phyloP scores from a whole-genome alignment of 2,329 filamentous ascomycete species.

The Thyridium curvatum region DNA sequence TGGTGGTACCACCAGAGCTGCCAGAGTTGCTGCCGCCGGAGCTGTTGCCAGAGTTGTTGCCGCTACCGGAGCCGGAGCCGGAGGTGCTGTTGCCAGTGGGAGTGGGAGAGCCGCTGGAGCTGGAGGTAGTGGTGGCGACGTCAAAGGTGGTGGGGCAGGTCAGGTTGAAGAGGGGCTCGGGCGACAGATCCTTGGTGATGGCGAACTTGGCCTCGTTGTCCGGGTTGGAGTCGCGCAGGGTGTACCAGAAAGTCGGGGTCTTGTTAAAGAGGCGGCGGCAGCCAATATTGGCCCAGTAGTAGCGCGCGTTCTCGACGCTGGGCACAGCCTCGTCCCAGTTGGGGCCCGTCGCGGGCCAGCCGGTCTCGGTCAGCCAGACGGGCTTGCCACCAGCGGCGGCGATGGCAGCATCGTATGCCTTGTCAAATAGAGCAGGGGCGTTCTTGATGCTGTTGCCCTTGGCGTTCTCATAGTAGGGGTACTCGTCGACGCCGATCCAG shows the following conservation, averaged over 20 bases:
- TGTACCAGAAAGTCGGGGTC: conserved; percentile 56
- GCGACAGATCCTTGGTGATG: conserved; percentile 47
- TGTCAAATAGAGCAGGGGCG: conserved; percentile 47
- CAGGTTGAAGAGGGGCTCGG: conserved; percentile 45
- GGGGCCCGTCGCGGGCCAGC: conserved; percentile 54
- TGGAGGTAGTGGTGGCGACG: conserved; percentile 17
- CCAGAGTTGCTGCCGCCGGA: no score
- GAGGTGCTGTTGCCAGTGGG: conserved; percentile 2
- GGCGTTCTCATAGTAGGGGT: conserved; percentile 58
- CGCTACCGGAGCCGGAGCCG: neutral
- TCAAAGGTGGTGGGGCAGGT: conserved; percentile 41
- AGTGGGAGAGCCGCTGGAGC: conserved; percentile 10
- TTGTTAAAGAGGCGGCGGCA: conserved; percentile 52
- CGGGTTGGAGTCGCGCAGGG: conserved; percentile 53
- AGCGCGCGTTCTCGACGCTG: conserved; percentile 51
- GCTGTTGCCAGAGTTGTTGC: no score
- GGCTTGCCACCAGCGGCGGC: conserved; percentile 29
- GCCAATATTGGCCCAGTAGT: conserved; percentile 56
- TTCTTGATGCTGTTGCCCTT: conserved; percentile 51
- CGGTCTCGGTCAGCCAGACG: conserved; percentile 13
- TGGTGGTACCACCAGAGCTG: no score
- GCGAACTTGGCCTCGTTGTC: conserved; percentile 53
- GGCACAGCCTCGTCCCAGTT: conserved; percentile 49
- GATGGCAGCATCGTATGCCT: conserved; percentile 35
- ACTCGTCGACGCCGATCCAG: conserved; percentile 60